A percentile compares a stretch with the other conserved stretches of the same genome.
Conservation (phyloP, 1,284 basidiomycete genomes). For the Naganishia liquefaciens region DNA sequence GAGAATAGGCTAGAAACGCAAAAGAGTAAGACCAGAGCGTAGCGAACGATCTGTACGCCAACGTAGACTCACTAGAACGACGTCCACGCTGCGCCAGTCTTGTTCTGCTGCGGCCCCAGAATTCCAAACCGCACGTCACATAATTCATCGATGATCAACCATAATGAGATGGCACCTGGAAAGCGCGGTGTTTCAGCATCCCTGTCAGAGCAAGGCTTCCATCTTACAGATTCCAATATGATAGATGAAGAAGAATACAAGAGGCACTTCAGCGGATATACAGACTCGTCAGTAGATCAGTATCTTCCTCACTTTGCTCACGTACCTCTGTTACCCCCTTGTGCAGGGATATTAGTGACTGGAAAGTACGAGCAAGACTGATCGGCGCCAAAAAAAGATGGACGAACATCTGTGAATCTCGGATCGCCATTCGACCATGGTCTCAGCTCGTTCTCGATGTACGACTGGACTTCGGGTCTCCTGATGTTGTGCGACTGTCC, state of each 20-base stretch:
- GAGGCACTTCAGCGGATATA: background rate
- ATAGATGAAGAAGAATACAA: slow-evolving; percentile 18
- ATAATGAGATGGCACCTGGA: slow-evolving; percentile 14
- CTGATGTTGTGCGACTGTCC: slow-evolving; percentile 10
- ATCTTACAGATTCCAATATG: slow-evolving; percentile 19
- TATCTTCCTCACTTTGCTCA: background rate
- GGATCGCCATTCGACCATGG: slow-evolving; percentile 1
- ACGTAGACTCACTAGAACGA: slow-evolving; percentile 22
- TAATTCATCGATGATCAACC: slow-evolving; percentile 25
- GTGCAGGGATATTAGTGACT: slow-evolving; percentile 3
- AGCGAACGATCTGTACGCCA: background rate
- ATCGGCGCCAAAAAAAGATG: background rate
- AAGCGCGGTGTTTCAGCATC: background rate
- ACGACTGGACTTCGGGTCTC: background rate
- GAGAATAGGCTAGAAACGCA: slow-evolving; percentile 25
- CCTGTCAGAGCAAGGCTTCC: background rate
- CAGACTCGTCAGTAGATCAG: no score
- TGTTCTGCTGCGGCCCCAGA: slow-evolving; percentile 28
- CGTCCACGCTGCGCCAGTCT: slow-evolving; percentile 30
- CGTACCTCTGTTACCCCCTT: slow-evolving; percentile 6
- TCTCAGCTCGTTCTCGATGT: slow-evolving; percentile 4
- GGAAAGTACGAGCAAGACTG: slow-evolving; percentile 21
- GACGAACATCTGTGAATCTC: background rate
- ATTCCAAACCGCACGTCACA: slow-evolving; percentile 27
- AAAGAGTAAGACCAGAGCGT: background rate